Evolutionary conservation across 441 rosid genomes (phyloP).

Genomic region (Kokia cookei): DNA sequence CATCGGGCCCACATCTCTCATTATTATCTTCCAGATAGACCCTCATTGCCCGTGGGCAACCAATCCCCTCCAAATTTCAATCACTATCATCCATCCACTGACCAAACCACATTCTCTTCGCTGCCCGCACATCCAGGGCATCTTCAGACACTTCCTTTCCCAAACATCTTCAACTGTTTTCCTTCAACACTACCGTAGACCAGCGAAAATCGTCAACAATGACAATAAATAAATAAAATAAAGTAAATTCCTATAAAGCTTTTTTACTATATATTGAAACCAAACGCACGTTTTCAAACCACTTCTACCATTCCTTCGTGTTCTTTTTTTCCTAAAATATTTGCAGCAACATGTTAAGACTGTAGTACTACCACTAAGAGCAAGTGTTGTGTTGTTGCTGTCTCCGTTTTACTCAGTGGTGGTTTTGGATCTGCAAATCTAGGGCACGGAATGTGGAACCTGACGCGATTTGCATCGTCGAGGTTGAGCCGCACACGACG

Average conservation of each 20-base stretch:
- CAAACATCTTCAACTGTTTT: background rate
- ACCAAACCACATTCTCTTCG: background rate
- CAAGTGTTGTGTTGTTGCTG: background rate
- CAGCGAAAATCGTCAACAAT: background rate
- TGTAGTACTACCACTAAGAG: background rate
- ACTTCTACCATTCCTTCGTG: background rate
- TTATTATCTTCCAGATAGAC: conserved; percentile 10
- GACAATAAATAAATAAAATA: background rate
- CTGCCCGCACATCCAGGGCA: conserved; percentile 31
- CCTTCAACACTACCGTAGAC: background rate
- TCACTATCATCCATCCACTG: background rate
- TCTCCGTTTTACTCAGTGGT: background rate
- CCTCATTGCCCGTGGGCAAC: conserved; percentile 26
- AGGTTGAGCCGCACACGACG: conserved; percentile 48
- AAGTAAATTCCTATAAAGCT: too few relatives aligned
- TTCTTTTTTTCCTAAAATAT: background rate
- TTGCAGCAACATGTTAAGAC: background rate
- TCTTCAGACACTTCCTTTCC: background rate
- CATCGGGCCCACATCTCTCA: background rate
- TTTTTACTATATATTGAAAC: background rate
- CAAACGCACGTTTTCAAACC: conserved; percentile 13
- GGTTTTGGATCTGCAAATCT: conserved; percentile 31
- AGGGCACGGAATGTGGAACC: conserved; percentile 59
- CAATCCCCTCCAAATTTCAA: background rate
- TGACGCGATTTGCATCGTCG: conserved; percentile 41